Percentiles rank a stretch among this genome's conserved stretches.
These are phyloP conservation scores for Cercospora citrullina DNA, from an alignment of 2,329 filamentous ascomycete species.

Conservation along the genomic window DNA sequence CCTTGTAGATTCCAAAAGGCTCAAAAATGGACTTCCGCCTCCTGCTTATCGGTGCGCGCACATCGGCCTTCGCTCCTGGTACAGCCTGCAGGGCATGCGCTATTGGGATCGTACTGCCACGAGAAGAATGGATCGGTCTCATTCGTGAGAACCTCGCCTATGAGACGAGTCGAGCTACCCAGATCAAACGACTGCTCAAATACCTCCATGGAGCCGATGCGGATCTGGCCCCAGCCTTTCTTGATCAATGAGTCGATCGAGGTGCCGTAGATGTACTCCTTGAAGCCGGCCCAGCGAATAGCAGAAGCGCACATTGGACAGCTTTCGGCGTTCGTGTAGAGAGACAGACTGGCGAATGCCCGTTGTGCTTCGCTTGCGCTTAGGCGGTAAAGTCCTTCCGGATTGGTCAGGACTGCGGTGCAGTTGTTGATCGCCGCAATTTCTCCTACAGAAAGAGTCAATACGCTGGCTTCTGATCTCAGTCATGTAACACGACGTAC, in stretches of 20 bases:
- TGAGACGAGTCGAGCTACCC: slow-evolving; percentile 41
- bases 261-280: slow-evolving; percentile 58
- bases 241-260: slow-evolving; percentile 50
- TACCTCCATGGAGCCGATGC: slow-evolving; percentile 49
- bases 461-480: not conserved
- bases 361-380: slow-evolving; percentile 43
- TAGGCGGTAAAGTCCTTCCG: slow-evolving; percentile 49
- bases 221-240: slow-evolving; percentile 55
- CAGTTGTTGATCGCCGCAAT: slow-evolving; percentile 59
- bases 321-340: slow-evolving; percentile 60
- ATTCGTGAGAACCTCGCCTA: slow-evolving; percentile 50
- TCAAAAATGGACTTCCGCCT: not conserved
- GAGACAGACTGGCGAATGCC: slow-evolving; percentile 51
- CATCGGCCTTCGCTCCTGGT: slow-evolving; percentile 16
- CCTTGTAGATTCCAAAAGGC: not conserved
- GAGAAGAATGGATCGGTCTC: slow-evolving; percentile 57
- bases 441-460: slow-evolving; percentile 44
- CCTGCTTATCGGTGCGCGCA: not conserved
- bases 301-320: slow-evolving; percentile 61
- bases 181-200: slow-evolving; percentile 48
- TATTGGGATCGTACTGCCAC: slow-evolving; percentile 54
- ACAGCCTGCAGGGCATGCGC: slow-evolving; percentile 43
- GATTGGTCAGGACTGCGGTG: slow-evolving; percentile 50
- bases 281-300: slow-evolving; percentile 58
- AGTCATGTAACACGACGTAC: slow-evolving; percentile 34